A percentile compares a stretch with the other conserved stretches of the same genome.
Evolutionary conservation across 345 rosid genomes (phyloP).

Genomic region (Populus euphratica): DNA sequence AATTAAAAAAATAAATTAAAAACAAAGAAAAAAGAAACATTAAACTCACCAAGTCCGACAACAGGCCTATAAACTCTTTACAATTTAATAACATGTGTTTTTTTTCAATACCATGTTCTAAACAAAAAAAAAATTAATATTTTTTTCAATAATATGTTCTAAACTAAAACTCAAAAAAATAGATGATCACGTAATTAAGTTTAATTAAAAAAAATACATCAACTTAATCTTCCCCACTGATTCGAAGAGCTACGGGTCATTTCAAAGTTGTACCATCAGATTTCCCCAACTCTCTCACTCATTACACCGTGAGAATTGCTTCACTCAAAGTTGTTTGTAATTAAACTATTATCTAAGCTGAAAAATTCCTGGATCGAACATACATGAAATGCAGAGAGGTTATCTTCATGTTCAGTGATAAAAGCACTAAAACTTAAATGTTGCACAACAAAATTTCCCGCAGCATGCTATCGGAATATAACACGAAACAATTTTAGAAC

Average conservation of each 20-base stretch:
- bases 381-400: background rate
- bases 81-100: too few species aligned
- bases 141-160: too few species aligned
- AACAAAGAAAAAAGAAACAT: too few species aligned
- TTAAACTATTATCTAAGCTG: background rate
- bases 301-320: background rate
- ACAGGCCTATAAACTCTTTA: too few species aligned
- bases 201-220: background rate
- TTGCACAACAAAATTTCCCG: background rate
- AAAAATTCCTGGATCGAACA: background rate
- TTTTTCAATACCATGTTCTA: too few species aligned
- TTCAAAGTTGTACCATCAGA: background rate
- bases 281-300: background rate
- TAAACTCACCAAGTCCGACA: accelerated
- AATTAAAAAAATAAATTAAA: too few species aligned
- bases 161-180: too few species aligned
- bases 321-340: background rate
- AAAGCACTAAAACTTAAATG: background rate
- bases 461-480: background rate
- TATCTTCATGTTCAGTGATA: background rate
- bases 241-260: background rate
- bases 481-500: background rate
- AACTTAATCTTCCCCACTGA: background rate
- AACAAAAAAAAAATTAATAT: too few species aligned
- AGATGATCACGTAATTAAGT: accelerated